Evolutionary conservation across 1,139 yeast species (phyloP).

Genomic region (Starmera stellimalicola): DNA sequence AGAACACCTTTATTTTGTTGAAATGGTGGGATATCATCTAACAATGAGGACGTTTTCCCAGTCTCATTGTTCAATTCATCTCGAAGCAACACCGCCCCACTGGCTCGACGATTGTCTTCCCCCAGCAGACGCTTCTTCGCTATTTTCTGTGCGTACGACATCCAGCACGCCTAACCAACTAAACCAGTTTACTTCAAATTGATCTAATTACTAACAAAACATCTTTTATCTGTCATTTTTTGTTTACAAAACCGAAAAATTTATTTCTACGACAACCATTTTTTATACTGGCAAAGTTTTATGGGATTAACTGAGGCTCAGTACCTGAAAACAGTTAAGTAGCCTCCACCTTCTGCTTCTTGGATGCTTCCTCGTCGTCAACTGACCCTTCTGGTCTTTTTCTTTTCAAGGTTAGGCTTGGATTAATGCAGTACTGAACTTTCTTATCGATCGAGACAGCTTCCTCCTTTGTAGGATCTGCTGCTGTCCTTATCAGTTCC

Average conservation of each 20-base stretch:
- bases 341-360: slow-evolving; percentile 3
- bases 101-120: slow-evolving; percentile 17
- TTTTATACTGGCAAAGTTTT: too few relatives aligned
- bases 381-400: slow-evolving; percentile 20
- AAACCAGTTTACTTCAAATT: too few relatives aligned
- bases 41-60: slow-evolving; percentile 8
- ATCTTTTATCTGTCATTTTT: too few relatives aligned
- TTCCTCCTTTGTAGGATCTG: slow-evolving; percentile 46
- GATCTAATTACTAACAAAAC: too few relatives aligned
- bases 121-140: slow-evolving; percentile 15
- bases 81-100: slow-evolving; percentile 18
- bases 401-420: slow-evolving; percentile 40
- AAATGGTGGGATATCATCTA: slow-evolving; percentile 16
- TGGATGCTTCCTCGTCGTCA: slow-evolving; percentile 4
- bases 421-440: slow-evolving; percentile 54
- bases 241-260: too few relatives aligned
- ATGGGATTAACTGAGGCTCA: too few relatives aligned
- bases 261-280: too few relatives aligned
- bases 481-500: slow-evolving; percentile 30
- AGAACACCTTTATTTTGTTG: slow-evolving; percentile 26
- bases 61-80: slow-evolving; percentile 14
- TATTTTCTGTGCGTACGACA: slow-evolving; percentile 19
- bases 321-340: too few relatives aligned
- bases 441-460: slow-evolving; percentile 55
- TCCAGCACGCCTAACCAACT: too few relatives aligned